Evolutionary conservation across 192 early-diverging fungal genomes (phyloP).

Genomic region (Coemansia sp.): DNA sequence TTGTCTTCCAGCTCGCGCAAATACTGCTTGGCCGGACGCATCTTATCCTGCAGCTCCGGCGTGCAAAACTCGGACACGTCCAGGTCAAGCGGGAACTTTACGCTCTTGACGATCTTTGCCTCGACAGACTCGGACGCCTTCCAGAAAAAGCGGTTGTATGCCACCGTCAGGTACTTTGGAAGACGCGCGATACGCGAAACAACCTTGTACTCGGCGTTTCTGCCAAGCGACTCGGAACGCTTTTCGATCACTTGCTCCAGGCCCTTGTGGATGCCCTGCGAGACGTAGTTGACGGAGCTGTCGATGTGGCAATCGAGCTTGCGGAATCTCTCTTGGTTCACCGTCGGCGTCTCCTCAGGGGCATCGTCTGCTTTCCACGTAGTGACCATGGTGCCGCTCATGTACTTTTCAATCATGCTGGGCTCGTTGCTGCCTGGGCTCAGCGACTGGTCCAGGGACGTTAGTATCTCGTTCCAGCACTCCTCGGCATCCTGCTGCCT

Average conservation of each 20-base stretch:
- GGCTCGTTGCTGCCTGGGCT: slow-evolving; percentile 1
- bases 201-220: slow-evolving; percentile 77
- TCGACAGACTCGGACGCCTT: slow-evolving; percentile 71
- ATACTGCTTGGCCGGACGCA: slow-evolving; percentile 59
- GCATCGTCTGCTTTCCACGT: slow-evolving; percentile 63
- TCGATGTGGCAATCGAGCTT: slow-evolving; percentile 76
- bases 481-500: slow-evolving; percentile 99
- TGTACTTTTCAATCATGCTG: slow-evolving; percentile 67
- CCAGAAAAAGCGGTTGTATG: slow-evolving; percentile 97
- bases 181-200: slow-evolving; percentile 74
- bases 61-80: slow-evolving; percentile 88
- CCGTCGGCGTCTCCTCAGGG: slow-evolving; percentile 64
- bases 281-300: slow-evolving; percentile 45
- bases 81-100: slow-evolving; percentile 90
- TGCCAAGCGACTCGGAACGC: slow-evolving; percentile 73
- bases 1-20: slow-evolving; percentile 75
- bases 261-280: slow-evolving; percentile 50
- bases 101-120: slow-evolving; percentile 93
- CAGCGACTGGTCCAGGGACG: slow-evolving; percentile 52
- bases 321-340: slow-evolving; percentile 66
- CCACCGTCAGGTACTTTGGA: slow-evolving; percentile 82
- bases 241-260: slow-evolving; percentile 88
- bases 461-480: slow-evolving; percentile 88
- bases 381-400: slow-evolving; percentile 66
- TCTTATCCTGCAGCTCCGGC: slow-evolving; percentile 71